Conservation (phyloP, 176 grass and related monocot species). For the Zea luxurians region DNA sequence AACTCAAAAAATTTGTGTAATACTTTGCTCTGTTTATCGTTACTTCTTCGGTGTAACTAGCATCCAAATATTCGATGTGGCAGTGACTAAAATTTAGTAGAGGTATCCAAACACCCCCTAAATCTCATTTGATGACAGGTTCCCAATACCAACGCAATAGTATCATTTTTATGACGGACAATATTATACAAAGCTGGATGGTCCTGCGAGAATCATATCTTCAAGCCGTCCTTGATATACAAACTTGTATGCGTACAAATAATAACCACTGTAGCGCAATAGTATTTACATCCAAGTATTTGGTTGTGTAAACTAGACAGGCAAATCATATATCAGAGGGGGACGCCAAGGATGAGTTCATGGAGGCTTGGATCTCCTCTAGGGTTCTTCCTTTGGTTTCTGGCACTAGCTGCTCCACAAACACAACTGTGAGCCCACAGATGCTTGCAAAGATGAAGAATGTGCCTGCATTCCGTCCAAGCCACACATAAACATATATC, state of each 20-base stretch:
- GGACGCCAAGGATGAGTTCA: conserved; percentile 40
- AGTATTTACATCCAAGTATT: neutral
- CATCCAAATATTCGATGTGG: too few species aligned
- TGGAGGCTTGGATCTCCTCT: conserved; percentile 81
- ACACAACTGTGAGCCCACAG: conserved; percentile 60
- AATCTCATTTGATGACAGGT: too few species aligned
- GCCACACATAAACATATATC: neutral
- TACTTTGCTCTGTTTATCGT: too few species aligned
- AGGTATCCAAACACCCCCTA: too few species aligned
- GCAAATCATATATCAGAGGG: conserved; percentile 2
- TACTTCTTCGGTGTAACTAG: too few species aligned
- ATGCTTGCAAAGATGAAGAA: conserved; percentile 75
- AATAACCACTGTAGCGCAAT: neutral
- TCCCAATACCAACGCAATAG: too few species aligned
- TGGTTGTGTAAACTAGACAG: neutral
- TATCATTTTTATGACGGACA: too few species aligned
- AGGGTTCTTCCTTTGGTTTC: conserved; percentile 87
- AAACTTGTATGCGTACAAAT: neutral
- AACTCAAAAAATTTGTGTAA: too few species aligned
- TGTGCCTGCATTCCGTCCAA: conserved; percentile 46
- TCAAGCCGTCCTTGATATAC: too few species aligned
- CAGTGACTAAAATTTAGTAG: too few species aligned
- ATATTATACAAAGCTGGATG: too few species aligned
- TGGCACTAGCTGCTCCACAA: conserved; percentile 68
- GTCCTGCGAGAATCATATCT: too few species aligned